These are phyloP conservation scores for Aaosphaeria pasadenensis DNA, from an alignment of 2,329 filamentous ascomycete species.

Conservation along the genomic window DNA sequence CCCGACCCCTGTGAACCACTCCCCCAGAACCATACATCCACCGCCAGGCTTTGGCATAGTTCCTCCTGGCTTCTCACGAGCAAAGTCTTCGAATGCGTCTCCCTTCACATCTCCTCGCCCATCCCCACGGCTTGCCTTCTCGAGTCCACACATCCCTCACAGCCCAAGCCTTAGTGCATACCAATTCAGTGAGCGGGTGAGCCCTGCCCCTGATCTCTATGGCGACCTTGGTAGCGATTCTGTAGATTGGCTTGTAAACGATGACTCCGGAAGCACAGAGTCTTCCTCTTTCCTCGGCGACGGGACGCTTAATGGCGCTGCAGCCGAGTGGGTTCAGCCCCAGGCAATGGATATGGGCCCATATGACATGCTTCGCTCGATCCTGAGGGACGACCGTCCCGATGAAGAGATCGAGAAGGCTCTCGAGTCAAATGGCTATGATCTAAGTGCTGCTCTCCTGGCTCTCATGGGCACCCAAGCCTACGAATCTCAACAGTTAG, in stretches of 20 bases:
- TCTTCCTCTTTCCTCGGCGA: constrained; percentile 69
- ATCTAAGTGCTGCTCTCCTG: constrained; percentile 86
- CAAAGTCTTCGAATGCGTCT: constrained; percentile 74
- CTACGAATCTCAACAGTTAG: constrained; percentile 47
- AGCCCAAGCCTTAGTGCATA: constrained; percentile 93
- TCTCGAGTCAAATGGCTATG: constrained; percentile 84
- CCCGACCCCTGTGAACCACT: constrained; percentile 77
- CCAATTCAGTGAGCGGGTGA: constrained; percentile 76
- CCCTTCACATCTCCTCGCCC: constrained; percentile 93
- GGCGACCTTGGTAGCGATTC: constrained; percentile 91
- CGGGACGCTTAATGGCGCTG: constrained; percentile 72
- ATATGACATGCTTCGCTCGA: constrained; percentile 95
- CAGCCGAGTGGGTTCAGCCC: constrained; percentile 71
- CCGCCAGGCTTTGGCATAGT: constrained; percentile 74
- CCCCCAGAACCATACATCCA: constrained; percentile 75
- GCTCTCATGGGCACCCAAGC: constrained; percentile 77
- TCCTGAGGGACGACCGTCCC: constrained; percentile 81
- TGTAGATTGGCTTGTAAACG: constrained; percentile 91
- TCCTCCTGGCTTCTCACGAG: constrained; percentile 71
- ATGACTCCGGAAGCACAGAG: constrained; percentile 77
- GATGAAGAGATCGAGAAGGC: constrained; percentile 96
- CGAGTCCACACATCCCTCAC: constrained; percentile 86
- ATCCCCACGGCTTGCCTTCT: constrained; percentile 85
- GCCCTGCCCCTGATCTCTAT: constrained; percentile 78
- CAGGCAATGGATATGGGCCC: constrained; percentile 89